A percentile compares a stretch with the other conserved stretches of the same genome.
phyloP scores from a whole-genome alignment of 305 asterid genomes.

The Galium porrigens region DNA sequence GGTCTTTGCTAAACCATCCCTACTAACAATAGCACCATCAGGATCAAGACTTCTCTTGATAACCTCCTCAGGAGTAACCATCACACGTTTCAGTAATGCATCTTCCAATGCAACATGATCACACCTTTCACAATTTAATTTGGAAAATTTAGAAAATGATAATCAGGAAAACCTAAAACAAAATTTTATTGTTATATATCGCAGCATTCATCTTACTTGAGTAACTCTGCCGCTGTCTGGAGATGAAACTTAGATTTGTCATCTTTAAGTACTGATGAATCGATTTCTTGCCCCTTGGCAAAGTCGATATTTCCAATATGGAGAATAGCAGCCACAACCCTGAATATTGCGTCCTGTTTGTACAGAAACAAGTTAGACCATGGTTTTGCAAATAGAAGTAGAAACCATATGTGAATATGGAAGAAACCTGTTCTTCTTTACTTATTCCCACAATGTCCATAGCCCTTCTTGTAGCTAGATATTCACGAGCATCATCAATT shows the following conservation, averaged over 20 bases:
- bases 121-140: conserved; percentile 36
- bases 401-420: conserved; percentile 13
- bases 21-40: conserved; percentile 50
- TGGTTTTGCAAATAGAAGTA: conserved; percentile 7
- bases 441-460: conserved; percentile 87
- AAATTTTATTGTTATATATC: conserved; percentile 10
- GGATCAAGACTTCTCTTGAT: conserved; percentile 84
- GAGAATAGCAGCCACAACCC: conserved; percentile 78
- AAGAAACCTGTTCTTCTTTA: conserved; percentile 54
- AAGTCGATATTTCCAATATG: conserved; percentile 78
- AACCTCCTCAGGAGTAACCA: conserved; percentile 85
- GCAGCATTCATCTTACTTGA: conserved; percentile 35
- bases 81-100: conserved; percentile 70
- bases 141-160: conserved; percentile 9
- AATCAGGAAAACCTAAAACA: conserved; percentile 6
- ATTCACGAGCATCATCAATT: conserved; percentile 65
- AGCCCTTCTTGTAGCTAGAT: conserved; percentile 71
- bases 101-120: conserved; percentile 53
- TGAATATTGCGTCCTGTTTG: conserved; percentile 71
- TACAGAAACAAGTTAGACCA: conserved; percentile 17
- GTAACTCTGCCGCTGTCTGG: conserved; percentile 61
- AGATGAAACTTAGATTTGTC: conserved; percentile 72
- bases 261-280: conserved; percentile 64
- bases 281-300: conserved; percentile 49
- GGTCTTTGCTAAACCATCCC: conserved; percentile 75